phyloP scores from a whole-genome alignment of 371 early-diverging fungal species.

The Saksenaea vasiformis region DNA sequence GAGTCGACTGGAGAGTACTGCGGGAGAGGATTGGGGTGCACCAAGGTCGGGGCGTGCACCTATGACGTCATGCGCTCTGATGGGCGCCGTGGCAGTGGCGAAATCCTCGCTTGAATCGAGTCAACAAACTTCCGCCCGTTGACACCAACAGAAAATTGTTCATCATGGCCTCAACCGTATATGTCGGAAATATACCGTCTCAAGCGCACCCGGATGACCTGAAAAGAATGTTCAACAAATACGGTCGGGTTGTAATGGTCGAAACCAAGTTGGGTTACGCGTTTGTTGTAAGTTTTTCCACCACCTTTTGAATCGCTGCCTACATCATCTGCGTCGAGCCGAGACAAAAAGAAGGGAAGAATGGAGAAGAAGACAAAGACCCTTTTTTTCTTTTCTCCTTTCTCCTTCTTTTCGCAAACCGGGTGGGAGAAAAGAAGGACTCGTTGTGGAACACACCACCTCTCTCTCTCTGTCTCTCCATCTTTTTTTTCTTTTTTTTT shows the following conservation, averaged over 20 bases:
- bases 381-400: no score
- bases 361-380: background rate
- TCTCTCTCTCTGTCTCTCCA: background rate
- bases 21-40: no score
- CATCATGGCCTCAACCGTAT: conserved; percentile 10
- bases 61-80: no score
- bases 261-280: conserved; percentile 11
- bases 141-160: background rate
- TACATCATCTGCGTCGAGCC: conserved; percentile 3
- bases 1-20: no score
- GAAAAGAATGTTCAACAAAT: conserved; percentile 12
- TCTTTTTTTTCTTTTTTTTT: conserved; percentile 8
- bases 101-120: no score
- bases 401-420: background rate
- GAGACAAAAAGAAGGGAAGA: background rate
- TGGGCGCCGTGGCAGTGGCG: no score
- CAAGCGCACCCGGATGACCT: conserved; percentile 5
- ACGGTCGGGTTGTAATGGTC: conserved; percentile 11
- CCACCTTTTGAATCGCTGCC: conserved; percentile 3
- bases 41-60: no score
- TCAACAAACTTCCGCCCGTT: no score
- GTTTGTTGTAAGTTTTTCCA: conserved; percentile 14
- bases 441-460: background rate
- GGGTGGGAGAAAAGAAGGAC: background rate
- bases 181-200: conserved; percentile 11